Percentiles rank a stretch among this genome's conserved stretches.
phyloP scores from a whole-genome alignment of 192 early-diverging fungal species.

The Radiomyces spectabilis region DNA sequence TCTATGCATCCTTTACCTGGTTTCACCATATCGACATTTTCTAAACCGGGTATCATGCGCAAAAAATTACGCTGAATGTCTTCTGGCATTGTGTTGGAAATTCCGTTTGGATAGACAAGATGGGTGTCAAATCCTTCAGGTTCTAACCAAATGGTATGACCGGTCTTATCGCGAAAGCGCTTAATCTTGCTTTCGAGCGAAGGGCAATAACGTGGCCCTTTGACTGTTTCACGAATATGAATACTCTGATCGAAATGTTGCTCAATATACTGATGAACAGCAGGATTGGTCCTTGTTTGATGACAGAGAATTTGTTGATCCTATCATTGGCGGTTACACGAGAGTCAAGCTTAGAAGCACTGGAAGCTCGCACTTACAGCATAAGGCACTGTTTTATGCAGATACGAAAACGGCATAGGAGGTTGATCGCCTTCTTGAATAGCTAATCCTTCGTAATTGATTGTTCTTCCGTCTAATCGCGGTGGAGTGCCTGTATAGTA shows the following conservation, averaged over 20 bases:
- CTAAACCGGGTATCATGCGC: slow-evolving; percentile 65
- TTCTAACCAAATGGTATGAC: slow-evolving; percentile 74
- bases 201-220: slow-evolving; percentile 74
- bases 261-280: slow-evolving; percentile 58
- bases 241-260: slow-evolving; percentile 73
- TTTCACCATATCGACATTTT: slow-evolving; percentile 63
- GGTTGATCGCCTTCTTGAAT: slow-evolving; percentile 66
- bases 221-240: slow-evolving; percentile 79
- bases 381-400: slow-evolving; percentile 61
- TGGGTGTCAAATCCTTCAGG: slow-evolving; percentile 70
- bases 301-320: slow-evolving; percentile 64
- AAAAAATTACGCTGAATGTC: slow-evolving; percentile 64
- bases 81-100: slow-evolving; percentile 80
- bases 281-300: slow-evolving; percentile 65
- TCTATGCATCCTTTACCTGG: slow-evolving; percentile 48
- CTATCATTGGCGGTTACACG: slow-evolving; percentile 1
- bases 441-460: slow-evolving; percentile 59
- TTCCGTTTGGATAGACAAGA: slow-evolving; percentile 76
- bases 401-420: slow-evolving; percentile 67
- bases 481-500: slow-evolving; percentile 58
- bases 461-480: slow-evolving; percentile 64
- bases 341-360: no score
- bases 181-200: slow-evolving; percentile 78
- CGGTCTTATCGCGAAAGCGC: slow-evolving; percentile 57
- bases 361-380: slow-evolving; percentile 23